Conservation (phyloP, 225 moss, liverwort and hornwort genomes). For the Rhytidiadelphus loreus region DNA sequence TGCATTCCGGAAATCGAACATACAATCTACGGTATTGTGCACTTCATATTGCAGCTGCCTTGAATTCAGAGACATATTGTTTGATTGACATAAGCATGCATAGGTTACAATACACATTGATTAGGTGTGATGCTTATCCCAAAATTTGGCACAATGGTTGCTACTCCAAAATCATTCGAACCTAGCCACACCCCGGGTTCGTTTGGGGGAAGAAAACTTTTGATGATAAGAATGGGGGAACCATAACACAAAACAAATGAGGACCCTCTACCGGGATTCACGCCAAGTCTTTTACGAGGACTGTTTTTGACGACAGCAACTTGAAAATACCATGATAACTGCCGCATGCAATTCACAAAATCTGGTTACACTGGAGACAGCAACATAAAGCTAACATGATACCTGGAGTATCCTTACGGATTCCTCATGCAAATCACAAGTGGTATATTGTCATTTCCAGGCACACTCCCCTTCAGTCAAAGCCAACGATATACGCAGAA, state of each 20-base stretch:
- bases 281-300: neutral
- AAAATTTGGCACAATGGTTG: neutral
- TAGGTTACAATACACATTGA: too few species aligned
- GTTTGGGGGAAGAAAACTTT: fast-evolving
- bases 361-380: neutral
- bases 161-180: neutral
- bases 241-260: neutral
- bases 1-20: too few species aligned
- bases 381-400: too few species aligned
- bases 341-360: neutral
- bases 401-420: neutral
- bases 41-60: neutral
- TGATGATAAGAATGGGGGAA: too few species aligned
- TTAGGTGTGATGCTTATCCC: neutral
- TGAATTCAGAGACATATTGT: too few species aligned
- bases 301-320: neutral
- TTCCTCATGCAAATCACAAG: neutral
- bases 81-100: neutral
- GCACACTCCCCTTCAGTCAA: neutral
- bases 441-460: too few species aligned
- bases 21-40: too few species aligned
- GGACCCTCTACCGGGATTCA: too few species aligned
- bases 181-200: too few species aligned
- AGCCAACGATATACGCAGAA: neutral
- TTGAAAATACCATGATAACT: too few species aligned